Evolutionary conservation across 768 basidiomycete genomes (phyloP).

Genomic region (Filobasidium floriforme): DNA sequence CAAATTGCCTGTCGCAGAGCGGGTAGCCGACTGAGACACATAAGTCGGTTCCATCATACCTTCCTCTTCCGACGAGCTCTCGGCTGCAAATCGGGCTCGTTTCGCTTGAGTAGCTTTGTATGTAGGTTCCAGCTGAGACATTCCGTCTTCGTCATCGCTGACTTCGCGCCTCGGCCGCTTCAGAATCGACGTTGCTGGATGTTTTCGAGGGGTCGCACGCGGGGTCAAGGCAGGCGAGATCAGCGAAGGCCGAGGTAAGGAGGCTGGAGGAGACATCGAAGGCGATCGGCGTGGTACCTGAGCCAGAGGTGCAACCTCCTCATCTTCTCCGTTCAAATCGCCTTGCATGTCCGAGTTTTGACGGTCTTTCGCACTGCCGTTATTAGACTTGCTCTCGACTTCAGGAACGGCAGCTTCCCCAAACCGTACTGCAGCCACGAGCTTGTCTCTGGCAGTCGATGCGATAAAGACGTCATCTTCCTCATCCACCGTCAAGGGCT

Average conservation of each 20-base stretch:
- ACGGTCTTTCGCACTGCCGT: neutral
- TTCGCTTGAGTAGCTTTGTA: neutral
- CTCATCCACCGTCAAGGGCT: neutral
- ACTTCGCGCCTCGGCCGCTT: neutral
- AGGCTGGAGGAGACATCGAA: neutral
- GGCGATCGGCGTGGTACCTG: neutral
- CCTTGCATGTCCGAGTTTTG: neutral
- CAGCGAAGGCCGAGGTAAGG: neutral
- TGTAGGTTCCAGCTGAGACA: neutral
- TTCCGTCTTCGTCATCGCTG: neutral
- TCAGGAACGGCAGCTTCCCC: neutral
- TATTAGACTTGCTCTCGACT: neutral
- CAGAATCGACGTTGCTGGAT: neutral
- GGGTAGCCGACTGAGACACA: neutral
- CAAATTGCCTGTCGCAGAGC: too few relatives aligned
- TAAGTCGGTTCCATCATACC: neutral
- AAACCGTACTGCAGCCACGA: neutral
- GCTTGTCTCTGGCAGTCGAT: constrained; percentile 1
- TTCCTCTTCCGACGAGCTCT: neutral
- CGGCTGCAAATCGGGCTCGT: neutral
- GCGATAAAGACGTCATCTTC: neutral
- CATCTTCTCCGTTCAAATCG: neutral
- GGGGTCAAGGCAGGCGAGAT: neutral
- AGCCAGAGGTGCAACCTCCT: neutral
- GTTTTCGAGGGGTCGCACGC: neutral